phyloP scores from a whole-genome alignment of 768 basidiomycete species.

The Cystobasidium tubakii region DNA sequence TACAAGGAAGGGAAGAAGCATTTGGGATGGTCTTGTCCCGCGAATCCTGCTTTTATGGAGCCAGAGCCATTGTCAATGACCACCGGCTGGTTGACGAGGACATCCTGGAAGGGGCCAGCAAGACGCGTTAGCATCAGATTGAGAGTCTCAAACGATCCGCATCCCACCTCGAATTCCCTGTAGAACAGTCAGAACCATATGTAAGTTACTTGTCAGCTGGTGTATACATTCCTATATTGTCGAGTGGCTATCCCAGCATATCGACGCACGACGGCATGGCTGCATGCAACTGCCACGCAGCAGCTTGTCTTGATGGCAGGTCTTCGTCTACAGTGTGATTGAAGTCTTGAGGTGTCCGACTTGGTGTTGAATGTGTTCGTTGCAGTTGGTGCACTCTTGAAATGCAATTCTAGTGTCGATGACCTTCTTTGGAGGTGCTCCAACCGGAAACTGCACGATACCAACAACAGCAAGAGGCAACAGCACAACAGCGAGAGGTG shows the following conservation, averaged over 20 bases:
- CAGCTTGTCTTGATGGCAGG: neutral
- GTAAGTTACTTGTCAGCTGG: neutral
- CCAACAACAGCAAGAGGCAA: neutral
- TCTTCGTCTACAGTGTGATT: neutral
- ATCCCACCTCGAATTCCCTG: constrained; percentile 30
- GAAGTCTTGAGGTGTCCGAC: neutral
- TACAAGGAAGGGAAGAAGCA: constrained; percentile 99
- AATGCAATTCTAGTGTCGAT: neutral
- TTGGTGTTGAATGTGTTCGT: neutral
- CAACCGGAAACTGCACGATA: neutral
- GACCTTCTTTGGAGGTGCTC: neutral
- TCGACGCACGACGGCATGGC: neutral
- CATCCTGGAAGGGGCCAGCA: constrained; percentile 11
- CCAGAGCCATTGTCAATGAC: constrained; percentile 99
- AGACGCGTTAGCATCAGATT: neutral
- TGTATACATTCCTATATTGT: too few relatives aligned
- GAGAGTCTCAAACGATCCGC: too few relatives aligned
- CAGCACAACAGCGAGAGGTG: neutral
- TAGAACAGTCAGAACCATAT: neutral
- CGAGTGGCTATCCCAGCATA: neutral
- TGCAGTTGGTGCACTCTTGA: neutral
- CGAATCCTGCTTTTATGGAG: constrained; percentile 97
- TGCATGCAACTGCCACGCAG: neutral
- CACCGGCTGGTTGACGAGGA: constrained; percentile 78
- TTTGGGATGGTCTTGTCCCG: constrained; percentile 97